phyloP scores from a whole-genome alignment of 257 asterid genomes.

The Fraxinus cuspidata region DNA sequence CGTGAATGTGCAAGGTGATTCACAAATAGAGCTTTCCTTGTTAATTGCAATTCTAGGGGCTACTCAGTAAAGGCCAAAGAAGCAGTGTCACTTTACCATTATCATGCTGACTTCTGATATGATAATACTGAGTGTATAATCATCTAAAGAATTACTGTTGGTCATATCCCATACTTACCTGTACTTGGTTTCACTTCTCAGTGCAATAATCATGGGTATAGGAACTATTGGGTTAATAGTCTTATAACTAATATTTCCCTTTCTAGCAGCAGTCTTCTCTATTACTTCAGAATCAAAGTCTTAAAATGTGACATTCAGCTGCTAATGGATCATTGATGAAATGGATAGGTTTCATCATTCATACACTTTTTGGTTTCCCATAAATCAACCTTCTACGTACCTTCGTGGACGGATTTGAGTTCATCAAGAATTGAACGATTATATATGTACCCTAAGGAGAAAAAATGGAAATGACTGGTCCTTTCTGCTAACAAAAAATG shows the following conservation, averaged over 20 bases:
- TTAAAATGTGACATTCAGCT: not conserved
- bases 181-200: not conserved
- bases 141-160: not conserved
- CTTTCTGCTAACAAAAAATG: not conserved
- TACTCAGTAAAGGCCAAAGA: not conserved
- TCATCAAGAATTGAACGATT: too few relatives aligned
- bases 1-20: not conserved
- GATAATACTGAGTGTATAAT: too few relatives aligned
- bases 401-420: too few relatives aligned
- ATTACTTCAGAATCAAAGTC: not conserved
- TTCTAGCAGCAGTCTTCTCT: not conserved
- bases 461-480: not conserved
- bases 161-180: not conserved
- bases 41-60: not conserved
- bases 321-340: not conserved
- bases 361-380: not conserved
- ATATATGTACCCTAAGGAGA: too few relatives aligned
- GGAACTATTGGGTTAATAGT: too few relatives aligned
- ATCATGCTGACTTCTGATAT: not conserved
- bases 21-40: not conserved
- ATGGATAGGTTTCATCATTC: not conserved
- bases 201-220: not conserved
- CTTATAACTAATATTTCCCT: not conserved
- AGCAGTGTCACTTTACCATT: not conserved
- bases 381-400: too few relatives aligned